These are phyloP conservation scores for Paecilomyces formosus DNA, from an alignment of 2,329 filamentous ascomycete species.

Conservation along the genomic window DNA sequence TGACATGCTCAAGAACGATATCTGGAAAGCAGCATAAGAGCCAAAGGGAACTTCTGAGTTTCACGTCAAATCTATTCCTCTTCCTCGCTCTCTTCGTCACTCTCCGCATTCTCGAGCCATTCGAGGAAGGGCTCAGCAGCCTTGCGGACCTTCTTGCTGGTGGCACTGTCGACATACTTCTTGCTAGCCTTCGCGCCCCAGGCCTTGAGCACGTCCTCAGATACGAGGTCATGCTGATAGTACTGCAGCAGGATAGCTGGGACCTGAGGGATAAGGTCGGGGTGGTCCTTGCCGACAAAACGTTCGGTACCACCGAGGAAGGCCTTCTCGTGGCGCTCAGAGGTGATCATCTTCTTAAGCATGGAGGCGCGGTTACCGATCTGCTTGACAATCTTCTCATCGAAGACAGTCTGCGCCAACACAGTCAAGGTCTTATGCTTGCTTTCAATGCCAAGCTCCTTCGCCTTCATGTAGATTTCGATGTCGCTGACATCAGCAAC, in stretches of 20 bases:
- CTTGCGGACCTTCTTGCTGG: conserved; percentile 92
- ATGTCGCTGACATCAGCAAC: conserved; percentile 78
- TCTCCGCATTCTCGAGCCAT: conserved; percentile 85
- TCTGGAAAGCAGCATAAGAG: neutral
- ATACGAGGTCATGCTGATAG: conserved; percentile 84
- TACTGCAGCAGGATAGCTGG: conserved; percentile 82
- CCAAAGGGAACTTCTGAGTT: neutral
- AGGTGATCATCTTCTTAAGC: conserved; percentile 87
- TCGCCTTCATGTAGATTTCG: conserved; percentile 91
- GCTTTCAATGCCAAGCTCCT: conserved; percentile 85
- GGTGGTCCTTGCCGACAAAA: conserved; percentile 73
- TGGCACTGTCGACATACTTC: conserved; percentile 88
- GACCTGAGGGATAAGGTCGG: conserved; percentile 68
- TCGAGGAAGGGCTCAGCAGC: conserved; percentile 87
- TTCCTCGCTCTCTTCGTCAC: conserved; percentile 58
- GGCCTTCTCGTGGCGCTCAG: conserved; percentile 91
- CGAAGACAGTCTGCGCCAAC: conserved; percentile 87
- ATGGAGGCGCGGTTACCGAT: conserved; percentile 75
- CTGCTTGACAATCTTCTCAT: conserved; percentile 81
- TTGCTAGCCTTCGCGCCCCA: conserved; percentile 96
- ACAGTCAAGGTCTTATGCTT: conserved; percentile 94
- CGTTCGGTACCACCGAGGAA: conserved; percentile 93
- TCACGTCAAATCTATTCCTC: conserved; percentile 42
- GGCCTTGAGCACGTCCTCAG: conserved; percentile 78
- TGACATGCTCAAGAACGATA: neutral